Percentiles rank a stretch among this genome's conserved stretches.
Evolutionary conservation across 2,329 filamentous ascomycete genomes (phyloP).

Genomic region (Colletotrichum tanaceti): DNA sequence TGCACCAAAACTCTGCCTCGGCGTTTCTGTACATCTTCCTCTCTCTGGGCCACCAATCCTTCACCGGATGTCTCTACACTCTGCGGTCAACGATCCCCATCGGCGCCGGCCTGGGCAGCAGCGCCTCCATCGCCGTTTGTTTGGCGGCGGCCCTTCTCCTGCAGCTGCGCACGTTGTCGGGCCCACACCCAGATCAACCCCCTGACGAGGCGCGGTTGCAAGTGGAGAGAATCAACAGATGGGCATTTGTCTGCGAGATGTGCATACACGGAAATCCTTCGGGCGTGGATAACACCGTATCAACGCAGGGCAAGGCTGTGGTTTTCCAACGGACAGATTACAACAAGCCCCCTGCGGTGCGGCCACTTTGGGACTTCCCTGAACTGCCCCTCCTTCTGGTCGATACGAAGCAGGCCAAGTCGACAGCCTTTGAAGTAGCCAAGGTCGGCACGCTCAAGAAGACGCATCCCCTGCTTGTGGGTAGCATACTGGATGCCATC

Average conservation of each 20-base stretch:
- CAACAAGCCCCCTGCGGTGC: conserved; percentile 79
- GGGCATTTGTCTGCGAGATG: conserved; percentile 97
- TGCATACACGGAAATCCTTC: conserved; percentile 98
- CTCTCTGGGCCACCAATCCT: conserved; percentile 82
- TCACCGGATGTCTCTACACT: conserved; percentile 87
- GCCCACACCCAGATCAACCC: conserved; percentile 92
- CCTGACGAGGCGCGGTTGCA: conserved; percentile 87
- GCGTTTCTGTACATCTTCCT: conserved; percentile 95
- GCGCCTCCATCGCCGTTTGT: conserved; percentile 93
- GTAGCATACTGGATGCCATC: conserved; percentile 85
- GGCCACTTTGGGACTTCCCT: conserved; percentile 85
- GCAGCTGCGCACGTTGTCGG: conserved; percentile 88
- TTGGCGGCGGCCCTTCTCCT: conserved; percentile 84
- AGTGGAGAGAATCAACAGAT: conserved; percentile 94
- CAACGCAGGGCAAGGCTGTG: conserved; percentile 93
- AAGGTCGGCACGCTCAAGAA: conserved; percentile 83
- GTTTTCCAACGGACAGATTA: conserved; percentile 87
- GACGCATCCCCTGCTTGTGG: conserved; percentile 80
- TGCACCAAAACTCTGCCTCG: conserved; percentile 83
- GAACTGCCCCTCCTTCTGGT: conserved; percentile 91
- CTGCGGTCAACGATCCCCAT: conserved; percentile 94
- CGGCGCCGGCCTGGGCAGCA: conserved; percentile 89
- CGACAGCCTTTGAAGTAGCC: conserved; percentile 84
- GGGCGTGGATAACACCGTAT: conserved; percentile 96
- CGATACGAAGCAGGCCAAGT: conserved; percentile 88